Base-by-base conservation (phyloP, 371 early-diverging fungal genomes). In the Mortierella sp. region DNA sequence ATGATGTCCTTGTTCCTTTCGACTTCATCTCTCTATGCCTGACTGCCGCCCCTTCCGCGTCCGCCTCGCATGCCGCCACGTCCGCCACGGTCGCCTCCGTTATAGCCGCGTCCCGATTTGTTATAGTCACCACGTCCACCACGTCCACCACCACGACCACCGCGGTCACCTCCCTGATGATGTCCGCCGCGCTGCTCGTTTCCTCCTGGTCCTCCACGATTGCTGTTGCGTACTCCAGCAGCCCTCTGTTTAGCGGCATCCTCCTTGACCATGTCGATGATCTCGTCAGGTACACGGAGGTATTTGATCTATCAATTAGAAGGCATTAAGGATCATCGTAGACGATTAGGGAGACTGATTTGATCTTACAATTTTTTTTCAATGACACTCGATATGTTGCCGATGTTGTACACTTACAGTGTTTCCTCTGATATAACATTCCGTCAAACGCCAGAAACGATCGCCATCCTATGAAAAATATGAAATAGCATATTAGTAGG, bases 341-440 rank as follows among this genome's bases (percentile, higher is more conserved):
- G n/a, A n/a, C n/a, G n/a, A n/a, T n/a, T n/a, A n/a, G n/a, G n/a
- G n/a, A n/a, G n/a, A n/a, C n/a, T n/a, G n/a, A n/a, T n/a, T n/a
- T n/a, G n/a, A n/a, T n/a, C n/a, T n/a, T n/a, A n/a, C n/a, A n/a
- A n/a, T n/a, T n/a, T n/a, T n/a, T n/a, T n/a, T n/a, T n/a, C n/a
- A n/a, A n/a, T n/a, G n/a, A n/a, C n/a, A n/a, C n/a, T n/a, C n/a
- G n/a, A n/a, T n/a, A 6, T 9, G 26, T 30, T 26, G n/a, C 31
- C 42, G 8, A 15, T 41, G 12, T 4, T 12, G 15, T 7, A 11
- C 12, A 27, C 64, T 50, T 75, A 80, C 81, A 51, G 94, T 94
- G 73, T 87, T 93, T 57, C 99, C 99, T 72, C 95, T 88, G 63
- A 98, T 92, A 72, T 95, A 96, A 61, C 93, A 90, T 78, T 97